Conservation (phyloP, 2,329 filamentous ascomycete species). For the Alternaria angustiovoidea region DNA sequence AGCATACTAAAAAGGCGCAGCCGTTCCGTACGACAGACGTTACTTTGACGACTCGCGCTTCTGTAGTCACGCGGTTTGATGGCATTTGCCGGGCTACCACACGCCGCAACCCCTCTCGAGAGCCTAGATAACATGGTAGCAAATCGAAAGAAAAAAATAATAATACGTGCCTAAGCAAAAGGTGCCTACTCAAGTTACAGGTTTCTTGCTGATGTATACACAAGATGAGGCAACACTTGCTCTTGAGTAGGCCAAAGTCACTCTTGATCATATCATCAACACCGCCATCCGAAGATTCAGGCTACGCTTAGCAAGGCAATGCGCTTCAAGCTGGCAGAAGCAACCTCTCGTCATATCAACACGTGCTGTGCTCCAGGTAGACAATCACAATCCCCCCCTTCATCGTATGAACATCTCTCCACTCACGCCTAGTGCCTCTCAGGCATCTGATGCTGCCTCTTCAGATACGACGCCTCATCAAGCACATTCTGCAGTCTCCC, state of each 20-base stretch:
- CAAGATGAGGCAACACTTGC: not conserved
- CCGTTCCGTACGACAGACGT: too few relatives aligned
- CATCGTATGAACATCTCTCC: not conserved
- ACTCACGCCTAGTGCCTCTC: constrained; percentile 31
- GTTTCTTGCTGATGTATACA: not conserved
- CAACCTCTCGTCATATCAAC: not conserved
- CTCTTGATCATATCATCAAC: not conserved
- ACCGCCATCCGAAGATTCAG: not conserved
- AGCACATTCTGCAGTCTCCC: constrained; percentile 50
- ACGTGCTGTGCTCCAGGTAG: not conserved
- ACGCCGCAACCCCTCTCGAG: too few relatives aligned
- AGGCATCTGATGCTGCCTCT: constrained; percentile 51
- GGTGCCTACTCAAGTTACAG: not conserved
- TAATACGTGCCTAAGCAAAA: not conserved
- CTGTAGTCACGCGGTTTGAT: too few relatives aligned
- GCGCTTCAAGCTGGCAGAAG: not conserved
- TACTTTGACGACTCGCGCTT: too few relatives aligned
- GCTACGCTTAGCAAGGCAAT: not conserved
- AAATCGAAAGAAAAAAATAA: not conserved
- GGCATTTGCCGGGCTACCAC: too few relatives aligned
- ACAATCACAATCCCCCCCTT: too few relatives aligned
- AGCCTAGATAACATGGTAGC: not conserved
- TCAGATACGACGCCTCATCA: constrained; percentile 51
- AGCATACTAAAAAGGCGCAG: too few relatives aligned
- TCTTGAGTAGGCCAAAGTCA: not conserved